Evolutionary conservation across 129 eudicot species (phyloP), one percentile per base, ranked within the genome.

Genomic region (Oenanthe sinensis): DNA sequence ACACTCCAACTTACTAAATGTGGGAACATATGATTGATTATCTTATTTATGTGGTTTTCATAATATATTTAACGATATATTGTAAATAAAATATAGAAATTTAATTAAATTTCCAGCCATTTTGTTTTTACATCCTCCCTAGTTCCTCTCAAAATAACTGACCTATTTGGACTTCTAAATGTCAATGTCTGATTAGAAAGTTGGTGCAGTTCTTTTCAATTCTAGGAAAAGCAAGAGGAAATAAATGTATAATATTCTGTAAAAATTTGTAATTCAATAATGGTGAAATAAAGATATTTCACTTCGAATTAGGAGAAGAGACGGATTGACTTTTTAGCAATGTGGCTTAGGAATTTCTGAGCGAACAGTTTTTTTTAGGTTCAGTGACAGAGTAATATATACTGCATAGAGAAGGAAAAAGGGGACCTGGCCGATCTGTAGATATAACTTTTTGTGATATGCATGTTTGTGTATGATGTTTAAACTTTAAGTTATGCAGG

Each of bases 401-500:
- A 60, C 36, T 24, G 68, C 16, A 8, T n/a, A 60, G 14, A 24
- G 33, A 58, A 22, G 68, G n/a, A 60, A n/a, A 0, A 58, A n/a
- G 7, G 14, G 68, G 68, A 19, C 1, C 22, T 55, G 65, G 65
- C 28, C 22, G 28, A 55, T 28, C 28, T 24, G 2, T 63, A 28
- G 19, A 63, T 63, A 9, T 12, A 26, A 26, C 40, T 63, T n/a
- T 55, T 0, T 65, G 71, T 15, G 22, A 74, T 26, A 13, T 52
- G 10, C 45, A 67, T 68, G 44, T 20, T 28, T 45, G 8, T 44
- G 24, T 44, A 44, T 19, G 37, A 9, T 24, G 17, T 76, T 46
- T 73, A 37, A 71, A 80, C 50, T 76, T 47, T 73, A 44, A 71
- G 75, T 68, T 83, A 63, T 85, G 82, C 83, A 94, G 98, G 89